A percentile compares a stretch with the other conserved stretches of the same genome.
These are phyloP conservation scores for Paramyrothecium sp. DNA, from an alignment of 2,329 filamentous ascomycete species.

Conservation along the genomic window DNA sequence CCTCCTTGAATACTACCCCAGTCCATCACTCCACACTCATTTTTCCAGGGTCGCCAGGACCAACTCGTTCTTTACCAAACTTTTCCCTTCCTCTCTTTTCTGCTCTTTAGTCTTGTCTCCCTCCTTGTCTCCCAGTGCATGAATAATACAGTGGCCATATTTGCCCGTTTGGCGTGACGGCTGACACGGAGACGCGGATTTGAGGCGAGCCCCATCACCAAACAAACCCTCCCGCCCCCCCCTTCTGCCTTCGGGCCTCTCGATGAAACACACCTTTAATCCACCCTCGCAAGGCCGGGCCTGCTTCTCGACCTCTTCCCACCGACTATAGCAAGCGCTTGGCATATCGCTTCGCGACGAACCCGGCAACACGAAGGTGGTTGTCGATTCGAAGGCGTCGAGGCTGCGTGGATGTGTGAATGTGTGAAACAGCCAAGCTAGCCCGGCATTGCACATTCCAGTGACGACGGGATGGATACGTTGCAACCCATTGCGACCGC, in stretches of 20 bases:
- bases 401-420: not conserved
- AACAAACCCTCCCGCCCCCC: not conserved
- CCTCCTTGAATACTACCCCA: not conserved
- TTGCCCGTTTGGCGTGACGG: not conserved
- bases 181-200: not conserved
- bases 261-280: not conserved
- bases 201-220: not conserved
- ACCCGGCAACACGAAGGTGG: not conserved
- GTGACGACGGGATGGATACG: constrained; percentile 15
- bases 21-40: not conserved
- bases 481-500: constrained; percentile 15
- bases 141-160: not conserved
- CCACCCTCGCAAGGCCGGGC: not conserved
- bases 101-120: not conserved
- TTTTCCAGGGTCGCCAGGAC: not conserved
- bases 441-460: constrained; percentile 25
- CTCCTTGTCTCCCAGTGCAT: not conserved
- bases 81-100: not conserved
- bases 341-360: too few relatives aligned
- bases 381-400: not conserved
- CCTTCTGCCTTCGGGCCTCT: not conserved
- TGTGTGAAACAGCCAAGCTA: not conserved
- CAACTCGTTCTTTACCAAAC: not conserved
- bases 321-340: not conserved
- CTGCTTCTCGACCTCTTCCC: not conserved